Evolutionary conservation across 1,284 basidiomycete species (phyloP).

Genomic region (Apiotrichum gamsii): DNA sequence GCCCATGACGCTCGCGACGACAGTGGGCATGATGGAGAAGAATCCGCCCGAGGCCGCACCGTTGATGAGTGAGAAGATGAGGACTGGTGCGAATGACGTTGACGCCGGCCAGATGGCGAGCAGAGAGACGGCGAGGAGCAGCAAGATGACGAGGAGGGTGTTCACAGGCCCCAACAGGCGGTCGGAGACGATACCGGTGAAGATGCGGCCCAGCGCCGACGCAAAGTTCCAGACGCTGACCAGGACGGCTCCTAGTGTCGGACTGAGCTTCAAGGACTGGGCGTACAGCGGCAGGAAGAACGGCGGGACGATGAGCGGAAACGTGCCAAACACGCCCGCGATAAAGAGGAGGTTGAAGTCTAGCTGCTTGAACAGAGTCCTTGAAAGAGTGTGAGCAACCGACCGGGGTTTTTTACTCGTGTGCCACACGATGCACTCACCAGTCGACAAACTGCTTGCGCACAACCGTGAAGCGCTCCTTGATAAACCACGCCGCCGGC

Average conservation of each 20-base stretch:
- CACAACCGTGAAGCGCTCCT: constrained; percentile 1
- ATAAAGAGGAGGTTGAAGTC: constrained; percentile 36
- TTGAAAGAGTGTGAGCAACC: constrained; percentile 10
- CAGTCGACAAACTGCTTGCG: constrained; percentile 8
- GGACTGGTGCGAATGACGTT: constrained; percentile 19
- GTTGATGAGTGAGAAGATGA: constrained; percentile 26
- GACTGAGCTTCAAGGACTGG: constrained; percentile 25
- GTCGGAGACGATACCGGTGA: constrained; percentile 26
- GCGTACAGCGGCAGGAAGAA: constrained; percentile 45
- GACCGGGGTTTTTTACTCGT: no score
- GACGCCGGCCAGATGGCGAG: constrained; percentile 24
- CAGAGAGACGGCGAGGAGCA: constrained; percentile 16
- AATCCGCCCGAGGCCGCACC: constrained; percentile 26
- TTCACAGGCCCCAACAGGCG: constrained; percentile 10
- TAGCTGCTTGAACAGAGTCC: constrained; percentile 28
- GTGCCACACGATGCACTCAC: neutral
- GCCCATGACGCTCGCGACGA: constrained; percentile 19
- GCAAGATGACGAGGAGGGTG: constrained; percentile 7
- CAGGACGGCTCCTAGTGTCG: constrained; percentile 28
- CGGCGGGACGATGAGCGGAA: constrained; percentile 43
- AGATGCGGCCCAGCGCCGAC: constrained; percentile 24
- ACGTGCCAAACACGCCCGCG: constrained; percentile 35
- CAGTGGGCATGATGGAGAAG: constrained; percentile 30
- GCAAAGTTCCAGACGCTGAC: constrained; percentile 29
- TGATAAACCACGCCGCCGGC: constrained; percentile 12